These are phyloP conservation scores for Psilocybe tampanensis DNA, from an alignment of 768 basidiomycete genomes.

Conservation along the genomic window DNA sequence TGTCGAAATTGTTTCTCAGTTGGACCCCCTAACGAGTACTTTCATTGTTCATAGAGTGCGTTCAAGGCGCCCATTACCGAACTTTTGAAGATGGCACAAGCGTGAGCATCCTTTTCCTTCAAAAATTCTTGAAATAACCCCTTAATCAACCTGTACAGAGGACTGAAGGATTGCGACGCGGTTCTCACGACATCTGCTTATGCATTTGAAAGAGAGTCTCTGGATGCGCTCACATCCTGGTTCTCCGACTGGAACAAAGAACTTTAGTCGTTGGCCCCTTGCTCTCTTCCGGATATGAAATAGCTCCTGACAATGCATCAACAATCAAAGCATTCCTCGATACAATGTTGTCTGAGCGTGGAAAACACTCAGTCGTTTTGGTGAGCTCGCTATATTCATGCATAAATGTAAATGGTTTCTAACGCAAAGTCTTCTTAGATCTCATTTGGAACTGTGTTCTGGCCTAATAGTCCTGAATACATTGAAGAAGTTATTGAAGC, in stretches of 20 bases:
- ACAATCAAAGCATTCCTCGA: slow-evolving; percentile 5
- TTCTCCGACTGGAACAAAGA: slow-evolving; percentile 6
- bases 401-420: background rate
- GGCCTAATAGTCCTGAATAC: background rate
- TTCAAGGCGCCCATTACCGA: background rate
- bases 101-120: background rate
- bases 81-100: background rate
- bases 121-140: background rate
- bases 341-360: background rate
- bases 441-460: slow-evolving; percentile 5
- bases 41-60: background rate
- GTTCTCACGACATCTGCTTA: background rate
- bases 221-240: slow-evolving; percentile 5
- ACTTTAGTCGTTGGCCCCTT: slow-evolving; percentile 6
- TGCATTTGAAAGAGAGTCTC: background rate
- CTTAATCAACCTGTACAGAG: background rate
- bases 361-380: slow-evolving; percentile 5
- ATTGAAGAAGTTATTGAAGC: slow-evolving; percentile 4
- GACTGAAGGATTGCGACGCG: slow-evolving; percentile 9
- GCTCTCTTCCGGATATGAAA: background rate
- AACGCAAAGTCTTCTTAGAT: background rate
- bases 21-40: background rate
- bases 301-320: background rate
- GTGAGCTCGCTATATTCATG: background rate
- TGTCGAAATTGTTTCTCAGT: background rate